These are phyloP conservation scores for Astrocystis sublimbata DNA, from an alignment of 495 filamentous ascomycete species.

Conservation along the genomic window DNA sequence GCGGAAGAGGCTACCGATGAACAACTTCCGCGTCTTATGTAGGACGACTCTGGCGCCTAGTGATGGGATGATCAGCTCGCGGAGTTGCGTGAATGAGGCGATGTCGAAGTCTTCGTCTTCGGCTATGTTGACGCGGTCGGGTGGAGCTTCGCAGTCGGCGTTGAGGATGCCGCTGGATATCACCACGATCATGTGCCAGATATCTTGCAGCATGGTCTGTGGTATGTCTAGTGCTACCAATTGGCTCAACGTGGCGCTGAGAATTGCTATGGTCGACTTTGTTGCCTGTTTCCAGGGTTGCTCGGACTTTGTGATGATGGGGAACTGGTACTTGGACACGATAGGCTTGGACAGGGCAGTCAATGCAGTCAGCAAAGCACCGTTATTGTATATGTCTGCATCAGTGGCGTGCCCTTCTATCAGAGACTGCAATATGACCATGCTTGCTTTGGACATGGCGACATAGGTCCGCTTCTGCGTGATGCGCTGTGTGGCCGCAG, in stretches of 20 bases:
- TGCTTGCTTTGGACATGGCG: constrained; percentile 77
- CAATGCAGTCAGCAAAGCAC: constrained; percentile 60
- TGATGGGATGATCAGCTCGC: constrained; percentile 69
- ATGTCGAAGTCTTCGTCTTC: constrained; percentile 81
- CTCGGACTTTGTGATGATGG: constrained; percentile 54
- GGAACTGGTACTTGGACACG: constrained; percentile 71
- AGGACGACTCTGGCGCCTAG: constrained; percentile 66
- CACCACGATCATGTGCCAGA: constrained; percentile 62
- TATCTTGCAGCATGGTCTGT: constrained; percentile 41
- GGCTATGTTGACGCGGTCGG: constrained; percentile 46
- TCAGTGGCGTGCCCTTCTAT: constrained; percentile 63
- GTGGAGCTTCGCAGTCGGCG: constrained; percentile 53
- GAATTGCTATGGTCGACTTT: constrained; percentile 63
- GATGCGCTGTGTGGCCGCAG: constrained; percentile 31
- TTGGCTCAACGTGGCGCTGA: constrained; percentile 65
- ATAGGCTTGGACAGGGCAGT: constrained; percentile 68
- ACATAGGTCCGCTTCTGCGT: constrained; percentile 70
- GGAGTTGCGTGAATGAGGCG: constrained; percentile 64
- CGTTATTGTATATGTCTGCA: constrained; percentile 63
- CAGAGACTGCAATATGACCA: constrained; percentile 66
- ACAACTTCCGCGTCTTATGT: constrained; percentile 67
- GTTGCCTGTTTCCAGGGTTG: constrained; percentile 81
- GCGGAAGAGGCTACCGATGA: constrained; percentile 74
- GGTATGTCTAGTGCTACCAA: constrained; percentile 57
- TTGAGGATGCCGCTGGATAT: constrained; percentile 61